phyloP scores from a whole-genome alignment of 2,329 filamentous ascomycete genomes.

The Daldinia sp. region DNA sequence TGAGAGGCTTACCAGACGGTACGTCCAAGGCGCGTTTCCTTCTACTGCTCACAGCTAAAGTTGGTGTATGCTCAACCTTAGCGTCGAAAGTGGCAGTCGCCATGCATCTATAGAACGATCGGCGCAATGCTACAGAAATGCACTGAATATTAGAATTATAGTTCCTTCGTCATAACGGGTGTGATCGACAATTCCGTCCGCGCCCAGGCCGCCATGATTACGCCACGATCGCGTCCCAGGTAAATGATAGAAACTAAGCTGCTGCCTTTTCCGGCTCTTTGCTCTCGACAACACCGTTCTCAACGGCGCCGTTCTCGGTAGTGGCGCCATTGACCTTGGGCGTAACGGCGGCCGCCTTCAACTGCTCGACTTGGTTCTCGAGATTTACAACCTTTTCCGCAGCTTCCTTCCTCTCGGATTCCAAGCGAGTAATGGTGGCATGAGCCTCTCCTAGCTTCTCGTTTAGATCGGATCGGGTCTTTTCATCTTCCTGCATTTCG shows the following conservation, averaged over 20 bases:
- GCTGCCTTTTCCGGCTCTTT: constrained; percentile 25
- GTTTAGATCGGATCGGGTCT: constrained; percentile 36
- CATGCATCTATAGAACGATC: constrained; percentile 21
- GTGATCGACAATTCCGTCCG: constrained; percentile 23
- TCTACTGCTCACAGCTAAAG: constrained; percentile 13
- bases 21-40: not conserved
- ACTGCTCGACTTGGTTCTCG: constrained; percentile 34
- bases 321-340: constrained; percentile 22
- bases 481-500: constrained; percentile 32
- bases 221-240: constrained; percentile 23
- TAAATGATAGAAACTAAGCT: constrained; percentile 15
- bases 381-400: constrained; percentile 35
- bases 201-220: constrained; percentile 32
- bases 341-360: constrained; percentile 30
- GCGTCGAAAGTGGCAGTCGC: constrained; percentile 1
- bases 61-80: not conserved
- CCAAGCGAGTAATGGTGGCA: constrained; percentile 34
- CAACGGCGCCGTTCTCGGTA: constrained; percentile 5
- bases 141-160: constrained; percentile 43
- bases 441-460: constrained; percentile 32
- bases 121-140: constrained; percentile 27
- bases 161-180: constrained; percentile 24
- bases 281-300: constrained; percentile 24
- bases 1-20: not conserved
- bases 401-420: constrained; percentile 41